Conservation (phyloP, 2,329 filamentous ascomycete species). For the Trematosphaeria pertusa region DNA sequence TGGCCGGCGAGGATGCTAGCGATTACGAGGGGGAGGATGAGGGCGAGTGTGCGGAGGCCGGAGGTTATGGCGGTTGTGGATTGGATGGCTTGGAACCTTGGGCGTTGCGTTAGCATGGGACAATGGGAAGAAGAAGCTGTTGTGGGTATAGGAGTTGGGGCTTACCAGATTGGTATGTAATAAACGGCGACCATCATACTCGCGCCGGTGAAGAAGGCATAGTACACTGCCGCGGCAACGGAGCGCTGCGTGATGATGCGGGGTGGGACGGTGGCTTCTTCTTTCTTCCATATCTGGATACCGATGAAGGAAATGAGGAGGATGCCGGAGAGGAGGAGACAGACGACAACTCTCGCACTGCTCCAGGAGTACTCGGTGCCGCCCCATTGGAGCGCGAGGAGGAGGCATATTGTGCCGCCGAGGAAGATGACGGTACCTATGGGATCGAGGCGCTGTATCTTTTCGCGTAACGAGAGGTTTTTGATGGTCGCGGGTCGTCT, state of each 20-base stretch:
- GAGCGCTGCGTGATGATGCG: conserved; percentile 37
- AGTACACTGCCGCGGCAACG: conserved; percentile 37
- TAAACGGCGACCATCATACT: conserved; percentile 7
- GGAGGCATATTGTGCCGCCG: conserved; percentile 20
- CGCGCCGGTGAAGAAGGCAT: conserved; percentile 33
- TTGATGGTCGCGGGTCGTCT: conserved; percentile 57
- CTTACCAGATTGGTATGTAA: conserved; percentile 10
- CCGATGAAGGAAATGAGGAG: conserved; percentile 18
- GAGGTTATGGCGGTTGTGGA: conserved; percentile 37
- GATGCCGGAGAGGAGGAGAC: conserved; percentile 18
- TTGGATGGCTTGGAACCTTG: conserved; percentile 45
- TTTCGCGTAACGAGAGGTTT: conserved; percentile 42
- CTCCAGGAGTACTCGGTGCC: conserved; percentile 23
- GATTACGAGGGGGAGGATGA: conserved; percentile 41
- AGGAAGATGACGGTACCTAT: conserved; percentile 24
- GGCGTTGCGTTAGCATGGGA: not conserved
- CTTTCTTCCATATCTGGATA: conserved; percentile 18
- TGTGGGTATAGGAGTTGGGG: not conserved
- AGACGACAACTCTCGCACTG: conserved; percentile 19
- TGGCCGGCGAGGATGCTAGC: conserved; percentile 34
- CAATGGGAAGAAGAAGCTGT: not conserved
- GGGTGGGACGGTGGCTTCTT: conserved; percentile 20
- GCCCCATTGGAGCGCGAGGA: conserved; percentile 35
- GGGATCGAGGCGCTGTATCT: conserved; percentile 23
- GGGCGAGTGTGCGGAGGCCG: conserved; percentile 43